A percentile compares a stretch with the other conserved stretches of the same genome.
Conservation (phyloP, 164 flowering plant species). For the Magnolia officinalis region DNA sequence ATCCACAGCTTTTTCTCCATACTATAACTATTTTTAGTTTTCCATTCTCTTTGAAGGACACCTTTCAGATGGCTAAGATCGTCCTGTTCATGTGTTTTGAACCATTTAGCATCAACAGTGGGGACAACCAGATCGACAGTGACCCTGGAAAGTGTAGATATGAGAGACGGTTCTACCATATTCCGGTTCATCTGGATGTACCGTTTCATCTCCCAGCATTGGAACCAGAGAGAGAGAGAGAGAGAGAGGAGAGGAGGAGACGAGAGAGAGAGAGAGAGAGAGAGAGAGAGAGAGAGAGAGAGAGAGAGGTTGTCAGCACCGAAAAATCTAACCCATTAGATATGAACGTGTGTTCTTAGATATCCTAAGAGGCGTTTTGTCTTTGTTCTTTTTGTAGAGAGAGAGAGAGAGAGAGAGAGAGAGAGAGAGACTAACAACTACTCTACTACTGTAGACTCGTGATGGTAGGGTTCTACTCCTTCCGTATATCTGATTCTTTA, state of each 20-base stretch:
- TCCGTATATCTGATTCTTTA: neutral
- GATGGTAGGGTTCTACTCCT: neutral
- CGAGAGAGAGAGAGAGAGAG: neutral
- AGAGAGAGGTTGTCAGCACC: neutral
- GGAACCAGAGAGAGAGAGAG: neutral
- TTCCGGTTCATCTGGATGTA: too few species aligned
- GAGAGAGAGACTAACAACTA: neutral
- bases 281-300: neutral
- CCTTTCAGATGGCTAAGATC: too few species aligned
- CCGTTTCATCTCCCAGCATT: too few species aligned
- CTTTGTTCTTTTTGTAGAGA: neutral
- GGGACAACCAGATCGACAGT: too few species aligned
- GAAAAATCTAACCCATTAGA: neutral
- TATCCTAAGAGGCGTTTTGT: constrained; percentile 2
- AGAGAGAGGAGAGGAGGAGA: neutral
- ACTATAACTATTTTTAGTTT: too few species aligned
- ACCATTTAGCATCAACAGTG: too few species aligned
- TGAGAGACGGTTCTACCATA: neutral
- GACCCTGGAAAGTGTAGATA: neutral
- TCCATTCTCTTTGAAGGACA: too few species aligned
- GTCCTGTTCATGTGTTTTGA: too few species aligned
- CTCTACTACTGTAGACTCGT: constrained; percentile 1
- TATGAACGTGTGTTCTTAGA: neutral
- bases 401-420: neutral
- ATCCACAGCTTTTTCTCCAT: too few species aligned